Percentiles rank a stretch among this genome's conserved stretches.
phyloP scores from a whole-genome alignment of 257 asterid species.

The Penstemon newberryi region DNA sequence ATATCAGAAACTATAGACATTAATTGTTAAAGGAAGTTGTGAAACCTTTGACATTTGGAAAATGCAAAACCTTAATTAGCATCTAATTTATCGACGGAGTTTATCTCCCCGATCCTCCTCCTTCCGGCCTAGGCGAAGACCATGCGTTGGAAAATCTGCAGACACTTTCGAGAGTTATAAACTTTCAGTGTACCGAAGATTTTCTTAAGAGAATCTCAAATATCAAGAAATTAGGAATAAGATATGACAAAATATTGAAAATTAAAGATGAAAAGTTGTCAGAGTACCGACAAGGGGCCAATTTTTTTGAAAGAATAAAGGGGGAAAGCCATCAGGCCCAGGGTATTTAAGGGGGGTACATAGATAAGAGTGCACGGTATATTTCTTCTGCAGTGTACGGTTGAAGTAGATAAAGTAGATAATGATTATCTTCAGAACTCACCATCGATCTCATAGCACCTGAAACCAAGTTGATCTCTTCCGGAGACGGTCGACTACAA shows the following conservation, averaged over 20 bases:
- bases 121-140: not conserved
- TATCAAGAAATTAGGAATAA: constrained; percentile 16
- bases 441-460: too few species aligned
- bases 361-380: too few species aligned
- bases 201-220: constrained; percentile 31
- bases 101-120: constrained; percentile 10
- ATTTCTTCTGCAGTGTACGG: too few species aligned
- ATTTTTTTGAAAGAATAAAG: too few species aligned
- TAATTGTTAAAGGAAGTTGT: not conserved
- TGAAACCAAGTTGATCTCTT: too few species aligned
- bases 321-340: too few species aligned
- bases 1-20: constrained; percentile 12
- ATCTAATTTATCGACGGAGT: not conserved
- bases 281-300: too few species aligned
- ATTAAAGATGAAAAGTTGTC: too few species aligned
- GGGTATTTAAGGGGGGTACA: too few species aligned
- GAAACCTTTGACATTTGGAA: constrained; percentile 23
- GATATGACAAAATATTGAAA: not conserved
- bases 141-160: constrained; percentile 27
- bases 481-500: too few species aligned
- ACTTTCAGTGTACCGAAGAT: constrained; percentile 25
- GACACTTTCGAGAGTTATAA: not conserved
- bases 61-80: constrained; percentile 24
- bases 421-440: too few species aligned
- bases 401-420: too few species aligned